A percentile compares a stretch with the other conserved stretches of the same genome.
phyloP scores from a whole-genome alignment of 306 rosid genomes.

The Trifolium dubium region DNA sequence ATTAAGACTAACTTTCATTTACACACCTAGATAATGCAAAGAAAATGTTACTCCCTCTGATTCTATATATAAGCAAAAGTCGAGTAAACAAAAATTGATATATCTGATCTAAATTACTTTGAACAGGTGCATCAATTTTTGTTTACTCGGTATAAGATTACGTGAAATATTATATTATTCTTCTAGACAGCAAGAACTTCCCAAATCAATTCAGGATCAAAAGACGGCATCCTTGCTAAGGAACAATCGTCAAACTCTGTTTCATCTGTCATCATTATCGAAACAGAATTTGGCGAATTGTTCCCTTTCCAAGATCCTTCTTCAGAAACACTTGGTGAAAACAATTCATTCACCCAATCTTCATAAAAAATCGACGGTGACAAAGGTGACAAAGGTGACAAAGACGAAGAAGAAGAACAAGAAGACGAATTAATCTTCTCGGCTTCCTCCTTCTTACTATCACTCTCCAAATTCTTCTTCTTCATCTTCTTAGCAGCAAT shows the following conservation, averaged over 20 bases:
- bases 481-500: constrained; percentile 49
- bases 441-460: background rate
- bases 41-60: background rate
- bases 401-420: constrained; percentile 56
- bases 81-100: no score
- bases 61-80: no score
- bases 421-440: constrained; percentile 43
- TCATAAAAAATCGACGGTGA: constrained; percentile 40
- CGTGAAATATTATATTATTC: background rate
- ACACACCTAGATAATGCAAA: constrained; percentile 16
- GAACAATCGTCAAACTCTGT: constrained; percentile 62
- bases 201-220: constrained; percentile 92
- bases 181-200: constrained; percentile 76
- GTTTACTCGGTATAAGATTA: no score
- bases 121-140: no score
- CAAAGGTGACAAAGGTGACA: constrained; percentile 34
- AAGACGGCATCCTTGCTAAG: constrained; percentile 84
- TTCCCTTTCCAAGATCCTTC: constrained; percentile 65
- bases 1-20: constrained; percentile 31
- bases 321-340: constrained; percentile 55
- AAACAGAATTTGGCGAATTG: constrained; percentile 54
- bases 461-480: background rate
- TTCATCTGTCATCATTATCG: constrained; percentile 47
- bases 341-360: constrained; percentile 48
- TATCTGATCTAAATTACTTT: no score